Base-by-base conservation (phyloP, 139 green algal species). In the Closterium sp. region DNA sequence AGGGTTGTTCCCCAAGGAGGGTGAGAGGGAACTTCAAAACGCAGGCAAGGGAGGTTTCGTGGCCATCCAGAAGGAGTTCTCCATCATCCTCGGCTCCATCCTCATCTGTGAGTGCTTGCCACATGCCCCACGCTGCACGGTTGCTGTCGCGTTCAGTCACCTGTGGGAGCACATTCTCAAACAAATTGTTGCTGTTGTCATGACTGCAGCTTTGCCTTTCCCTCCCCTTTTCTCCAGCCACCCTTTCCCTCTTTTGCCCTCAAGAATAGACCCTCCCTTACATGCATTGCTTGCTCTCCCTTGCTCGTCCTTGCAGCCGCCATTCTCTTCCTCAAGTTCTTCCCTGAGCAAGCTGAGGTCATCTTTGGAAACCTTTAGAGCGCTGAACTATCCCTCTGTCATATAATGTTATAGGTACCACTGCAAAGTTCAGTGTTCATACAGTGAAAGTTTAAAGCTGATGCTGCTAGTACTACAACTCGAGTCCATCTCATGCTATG, bases 21-120 rank as follows among this genome's bases (percentile, higher is more conserved):
- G 90, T 16, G 5, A 30, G 33, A 89, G 28, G 87, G 90, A 93
- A 87, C 43, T 93, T 32, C 84, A 93, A 12, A 25, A 93, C 31
- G 90, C 90, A 34, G 90, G 90, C 34, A 93, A 93, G 34, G 90
- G 64, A 38, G 90, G 90, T 19, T 84, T 93, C 32, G 87, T 87
- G 16, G 16, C 87, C 28, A 92, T 92, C n/a, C 90, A 93, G n/a
- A 43, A 33, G 86, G 33, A 87, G 16, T 55, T 93, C 87, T 89
- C 36, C 36, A 91, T 93, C 86, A 32, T 93, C n/a, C 87, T 93
- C 30, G 90, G 87, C 30, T 76, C 90, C 35, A 85, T 93, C 35
- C 35, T 93, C 35, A 87, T 93, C 23, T 32, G 88, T 91, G 12
- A 76, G 55, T 76, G 9, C 12, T n/a, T n/a, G n/a, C n/a, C n/a